Conservation (phyloP, 768 basidiomycete species). For the Gyrodon lividus region DNA sequence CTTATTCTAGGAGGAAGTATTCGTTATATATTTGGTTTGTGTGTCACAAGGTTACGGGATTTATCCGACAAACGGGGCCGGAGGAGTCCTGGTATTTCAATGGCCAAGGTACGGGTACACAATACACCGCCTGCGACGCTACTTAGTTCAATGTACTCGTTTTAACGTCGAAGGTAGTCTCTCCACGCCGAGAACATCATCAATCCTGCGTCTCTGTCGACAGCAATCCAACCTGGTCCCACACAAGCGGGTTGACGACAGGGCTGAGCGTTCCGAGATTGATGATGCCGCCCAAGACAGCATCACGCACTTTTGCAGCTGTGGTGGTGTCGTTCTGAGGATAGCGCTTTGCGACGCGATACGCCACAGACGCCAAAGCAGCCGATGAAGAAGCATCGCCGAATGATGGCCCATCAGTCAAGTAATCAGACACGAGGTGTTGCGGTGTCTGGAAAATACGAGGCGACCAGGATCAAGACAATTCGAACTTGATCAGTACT, state of each 20-base stretch:
- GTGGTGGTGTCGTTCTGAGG: constrained; percentile 32
- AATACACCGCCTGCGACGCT: not conserved
- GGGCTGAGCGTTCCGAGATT: constrained; percentile 37
- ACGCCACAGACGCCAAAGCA: constrained; percentile 22
- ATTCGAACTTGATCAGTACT: no score
- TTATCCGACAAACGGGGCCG: no score
- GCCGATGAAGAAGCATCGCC: constrained; percentile 37
- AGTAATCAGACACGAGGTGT: constrained; percentile 37
- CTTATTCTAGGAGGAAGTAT: no score
- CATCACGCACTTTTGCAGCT: constrained; percentile 32
- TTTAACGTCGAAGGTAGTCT: constrained; percentile 2
- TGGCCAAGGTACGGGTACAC: not conserved
- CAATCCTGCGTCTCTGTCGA: constrained; percentile 20
- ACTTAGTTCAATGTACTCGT: not conserved
- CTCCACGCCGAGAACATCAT: constrained; percentile 23
- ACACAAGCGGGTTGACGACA: constrained; percentile 37
- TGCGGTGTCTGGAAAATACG: constrained; percentile 22
- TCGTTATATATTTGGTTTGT: no score
- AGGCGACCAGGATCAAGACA: not conserved
- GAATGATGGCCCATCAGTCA: constrained; percentile 30
- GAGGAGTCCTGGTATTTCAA: no score
- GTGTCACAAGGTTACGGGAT: no score
- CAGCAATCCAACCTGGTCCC: constrained; percentile 20
- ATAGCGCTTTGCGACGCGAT: constrained; percentile 27
- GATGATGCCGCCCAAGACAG: constrained; percentile 32